Percentiles rank a stretch among this genome's conserved stretches.
Evolutionary conservation across 208 protist genomes (phyloP).

Genomic region (Jaenimonas drosophilae): DNA sequence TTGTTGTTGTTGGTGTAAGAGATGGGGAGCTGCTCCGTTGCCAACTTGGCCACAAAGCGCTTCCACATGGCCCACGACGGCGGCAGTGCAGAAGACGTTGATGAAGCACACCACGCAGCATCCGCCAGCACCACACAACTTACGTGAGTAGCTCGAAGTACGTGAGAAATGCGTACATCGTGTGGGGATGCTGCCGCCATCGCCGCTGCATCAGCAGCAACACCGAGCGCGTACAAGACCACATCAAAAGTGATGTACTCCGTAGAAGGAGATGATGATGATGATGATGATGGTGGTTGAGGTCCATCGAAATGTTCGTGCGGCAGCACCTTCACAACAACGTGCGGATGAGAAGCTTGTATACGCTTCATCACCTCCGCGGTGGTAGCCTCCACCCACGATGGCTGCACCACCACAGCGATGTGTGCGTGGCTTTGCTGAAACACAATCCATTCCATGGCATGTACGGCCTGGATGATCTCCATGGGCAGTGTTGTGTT

Average conservation of each 20-base stretch:
- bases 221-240: conserved; percentile 56
- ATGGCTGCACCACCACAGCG: no score
- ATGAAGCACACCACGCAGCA: conserved; percentile 69
- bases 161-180: conserved; percentile 36
- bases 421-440: no score
- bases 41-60: conserved; percentile 52
- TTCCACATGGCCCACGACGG: conserved; percentile 59
- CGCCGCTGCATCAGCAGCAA: conserved; percentile 13
- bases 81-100: conserved; percentile 27
- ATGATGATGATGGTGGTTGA: no score
- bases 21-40: conserved; percentile 31
- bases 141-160: conserved; percentile 30
- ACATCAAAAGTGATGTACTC: conserved; percentile 45
- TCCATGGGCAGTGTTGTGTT: no score
- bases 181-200: conserved; percentile 18
- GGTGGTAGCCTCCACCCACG: no score
- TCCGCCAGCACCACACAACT: conserved; percentile 70
- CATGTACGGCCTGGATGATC: no score
- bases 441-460: no score
- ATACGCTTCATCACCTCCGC: no score
- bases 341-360: no score
- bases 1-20: conserved; percentile 8
- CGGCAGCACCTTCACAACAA: no score
- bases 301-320: no score
- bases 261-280: no score